These are phyloP conservation scores for Coprinopsis cinerea DNA, from an alignment of 768 basidiomycete genomes.

Conservation along the genomic window DNA sequence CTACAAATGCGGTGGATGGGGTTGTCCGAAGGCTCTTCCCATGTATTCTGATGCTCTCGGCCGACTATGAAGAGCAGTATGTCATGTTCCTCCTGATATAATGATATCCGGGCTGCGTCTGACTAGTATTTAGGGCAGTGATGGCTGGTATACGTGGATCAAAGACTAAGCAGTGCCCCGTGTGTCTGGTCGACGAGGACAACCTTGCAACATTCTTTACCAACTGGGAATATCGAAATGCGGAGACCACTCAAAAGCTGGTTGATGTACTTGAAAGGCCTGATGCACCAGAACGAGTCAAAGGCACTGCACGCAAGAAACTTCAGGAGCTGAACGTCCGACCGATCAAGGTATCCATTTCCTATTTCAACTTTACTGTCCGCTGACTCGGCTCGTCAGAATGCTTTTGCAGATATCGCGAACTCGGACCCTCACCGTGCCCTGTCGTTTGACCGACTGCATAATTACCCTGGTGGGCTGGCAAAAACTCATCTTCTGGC, in stretches of 20 bases:
- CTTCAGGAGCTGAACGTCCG: not conserved
- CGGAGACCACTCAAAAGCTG: conserved; percentile 13
- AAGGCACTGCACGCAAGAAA: not conserved
- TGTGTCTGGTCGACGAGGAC: conserved; percentile 29
- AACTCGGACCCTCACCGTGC: conserved; percentile 29
- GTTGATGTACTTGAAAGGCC: not conserved
- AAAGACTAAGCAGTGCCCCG: conserved; percentile 26
- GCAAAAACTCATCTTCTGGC: conserved; percentile 28
- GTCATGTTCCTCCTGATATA: conserved; percentile 8
- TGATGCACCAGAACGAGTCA: not conserved
- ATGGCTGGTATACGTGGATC: conserved; percentile 30
- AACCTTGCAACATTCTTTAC: conserved; percentile 17
- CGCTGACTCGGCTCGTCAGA: conserved; percentile 22
- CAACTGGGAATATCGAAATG: conserved; percentile 10
- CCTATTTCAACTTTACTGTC: not conserved
- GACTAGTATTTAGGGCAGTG: conserved; percentile 21
- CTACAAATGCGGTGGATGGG: conserved; percentile 14
- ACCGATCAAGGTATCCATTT: not conserved
- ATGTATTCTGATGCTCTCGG: conserved; percentile 30
- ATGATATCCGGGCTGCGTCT: not conserved
- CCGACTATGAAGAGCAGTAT: conserved; percentile 44
- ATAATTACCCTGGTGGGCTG: conserved; percentile 28
- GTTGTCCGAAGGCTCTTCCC: conserved; percentile 26
- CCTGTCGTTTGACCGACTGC: conserved; percentile 34
- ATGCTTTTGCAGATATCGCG: conserved; percentile 33